Conservation (phyloP, 1,139 yeast species). For the Eremothecium cymbalariae region DNA sequence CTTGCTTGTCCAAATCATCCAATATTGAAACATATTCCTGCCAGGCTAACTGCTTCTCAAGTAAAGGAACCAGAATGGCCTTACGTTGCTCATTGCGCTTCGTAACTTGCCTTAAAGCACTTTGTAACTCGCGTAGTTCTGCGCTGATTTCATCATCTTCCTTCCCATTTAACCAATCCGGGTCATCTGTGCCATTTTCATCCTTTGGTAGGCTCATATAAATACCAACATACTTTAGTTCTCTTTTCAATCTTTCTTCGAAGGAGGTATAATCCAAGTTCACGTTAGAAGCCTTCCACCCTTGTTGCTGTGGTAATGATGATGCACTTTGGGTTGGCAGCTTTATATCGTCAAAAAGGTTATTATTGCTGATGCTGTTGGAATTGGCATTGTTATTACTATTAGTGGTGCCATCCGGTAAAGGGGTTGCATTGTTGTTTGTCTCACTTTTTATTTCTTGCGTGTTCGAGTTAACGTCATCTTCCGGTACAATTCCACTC, state of each 20-base stretch:
- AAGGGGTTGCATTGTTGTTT: conserved; percentile 7
- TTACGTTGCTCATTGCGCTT: conserved; percentile 61
- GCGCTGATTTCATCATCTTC: conserved; percentile 94
- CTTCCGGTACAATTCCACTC: conserved; percentile 20
- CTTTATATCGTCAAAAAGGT: conserved; percentile 11
- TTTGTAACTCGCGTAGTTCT: conserved; percentile 69
- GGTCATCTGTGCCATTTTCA: conserved; percentile 31
- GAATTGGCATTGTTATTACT: conserved; percentile 8
- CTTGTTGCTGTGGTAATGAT: conserved; percentile 38
- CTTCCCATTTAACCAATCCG: conserved; percentile 63
- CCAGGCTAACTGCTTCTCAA: conserved; percentile 91
- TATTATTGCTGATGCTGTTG: conserved; percentile 14
- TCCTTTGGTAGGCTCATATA: conserved; percentile 53
- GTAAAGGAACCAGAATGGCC: conserved; percentile 54
- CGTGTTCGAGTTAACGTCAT: conserved; percentile 18
- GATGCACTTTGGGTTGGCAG: conserved; percentile 27
- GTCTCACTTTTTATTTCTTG: conserved; percentile 11
- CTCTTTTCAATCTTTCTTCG: conserved; percentile 82
- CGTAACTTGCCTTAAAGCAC: conserved; percentile 54
- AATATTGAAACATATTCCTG: conserved; percentile 86
- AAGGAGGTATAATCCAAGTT: conserved; percentile 66
- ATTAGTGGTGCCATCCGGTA: conserved; percentile 1
- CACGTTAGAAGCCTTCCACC: conserved; percentile 41
- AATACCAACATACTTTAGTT: conserved; percentile 83
- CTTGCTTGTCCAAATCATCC: conserved; percentile 92